phyloP scores from a whole-genome alignment of 352 stramenopile genomes.

The Blastocystis hominis region DNA sequence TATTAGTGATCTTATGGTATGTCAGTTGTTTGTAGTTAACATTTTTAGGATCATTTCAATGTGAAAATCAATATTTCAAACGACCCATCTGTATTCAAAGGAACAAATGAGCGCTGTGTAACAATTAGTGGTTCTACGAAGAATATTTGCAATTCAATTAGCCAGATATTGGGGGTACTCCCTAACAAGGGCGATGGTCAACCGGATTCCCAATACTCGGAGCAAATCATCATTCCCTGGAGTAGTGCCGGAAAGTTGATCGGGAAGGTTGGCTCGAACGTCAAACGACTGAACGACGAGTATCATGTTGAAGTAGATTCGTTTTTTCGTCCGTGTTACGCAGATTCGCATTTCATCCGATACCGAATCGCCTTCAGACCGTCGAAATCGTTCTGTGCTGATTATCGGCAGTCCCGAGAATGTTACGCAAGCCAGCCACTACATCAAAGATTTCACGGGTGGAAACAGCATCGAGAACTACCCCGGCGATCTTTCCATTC shows the following conservation, averaged over 20 bases:
- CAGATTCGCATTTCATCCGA: not conserved
- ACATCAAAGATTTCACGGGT: not conserved
- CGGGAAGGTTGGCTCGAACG: not conserved
- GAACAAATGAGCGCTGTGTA: not conserved
- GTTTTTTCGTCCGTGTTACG: not conserved
- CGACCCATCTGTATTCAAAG: not conserved
- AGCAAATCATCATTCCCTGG: conserved; percentile 15
- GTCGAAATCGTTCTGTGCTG: not conserved
- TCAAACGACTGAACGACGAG: not conserved
- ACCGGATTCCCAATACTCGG: not conserved
- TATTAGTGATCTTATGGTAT: not conserved
- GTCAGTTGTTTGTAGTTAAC: not conserved
- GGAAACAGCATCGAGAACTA: not conserved
- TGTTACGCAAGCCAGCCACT: not conserved
- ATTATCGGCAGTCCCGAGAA: not conserved
- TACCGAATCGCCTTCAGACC: not conserved
- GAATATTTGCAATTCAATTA: not conserved
- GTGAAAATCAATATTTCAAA: not conserved
- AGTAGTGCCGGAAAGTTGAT: not conserved
- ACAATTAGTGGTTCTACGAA: not conserved
- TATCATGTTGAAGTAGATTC: not conserved
- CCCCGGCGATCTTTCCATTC: not conserved
- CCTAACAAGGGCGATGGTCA: not conserved
- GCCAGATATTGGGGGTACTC: not conserved
- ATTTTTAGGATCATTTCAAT: not conserved